phyloP scores from a whole-genome alignment of 441 rosid genomes.

The Adansonia madagascariensis region DNA sequence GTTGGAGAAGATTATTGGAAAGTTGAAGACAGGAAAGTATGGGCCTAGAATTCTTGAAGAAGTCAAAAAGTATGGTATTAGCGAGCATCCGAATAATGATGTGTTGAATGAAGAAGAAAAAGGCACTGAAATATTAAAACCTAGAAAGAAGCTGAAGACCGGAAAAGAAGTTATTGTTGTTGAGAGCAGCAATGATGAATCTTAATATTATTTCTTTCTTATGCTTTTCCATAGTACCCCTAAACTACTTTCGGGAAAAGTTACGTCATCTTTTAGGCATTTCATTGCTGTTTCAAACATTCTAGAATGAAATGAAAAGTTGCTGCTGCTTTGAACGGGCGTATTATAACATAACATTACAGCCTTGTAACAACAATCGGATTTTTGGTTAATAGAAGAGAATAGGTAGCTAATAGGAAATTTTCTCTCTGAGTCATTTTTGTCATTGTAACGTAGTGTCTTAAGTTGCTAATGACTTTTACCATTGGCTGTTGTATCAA shows the following conservation, averaged over 20 bases:
- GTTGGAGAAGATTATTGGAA: constrained; percentile 88
- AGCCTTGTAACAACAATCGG: too few relatives aligned
- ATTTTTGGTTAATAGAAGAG: too few relatives aligned
- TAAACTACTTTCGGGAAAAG: neutral
- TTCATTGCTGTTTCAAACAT: neutral
- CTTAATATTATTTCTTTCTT: constrained; percentile 9
- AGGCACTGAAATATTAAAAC: constrained; percentile 28
- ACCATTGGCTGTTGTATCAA: too few relatives aligned
- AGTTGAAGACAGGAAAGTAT: constrained; percentile 72
- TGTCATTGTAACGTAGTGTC: too few relatives aligned
- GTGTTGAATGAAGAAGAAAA: constrained; percentile 39
- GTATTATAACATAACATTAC: too few relatives aligned
- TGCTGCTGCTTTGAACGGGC: too few relatives aligned
- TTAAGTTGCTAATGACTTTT: too few relatives aligned
- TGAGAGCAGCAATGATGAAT: constrained; percentile 66
- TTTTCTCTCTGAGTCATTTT: too few relatives aligned
- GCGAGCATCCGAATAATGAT: constrained; percentile 36
- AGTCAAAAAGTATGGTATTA: constrained; percentile 41
- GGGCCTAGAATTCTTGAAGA: constrained; percentile 78
- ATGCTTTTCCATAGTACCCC: neutral
- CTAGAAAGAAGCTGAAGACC: constrained; percentile 65
- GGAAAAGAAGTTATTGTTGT: constrained; percentile 50
- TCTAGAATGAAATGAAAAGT: neutral
- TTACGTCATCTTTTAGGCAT: neutral
- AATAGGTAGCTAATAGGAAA: too few relatives aligned